phyloP scores from a whole-genome alignment of 441 rosid genomes.

The Jatropha multifida region DNA sequence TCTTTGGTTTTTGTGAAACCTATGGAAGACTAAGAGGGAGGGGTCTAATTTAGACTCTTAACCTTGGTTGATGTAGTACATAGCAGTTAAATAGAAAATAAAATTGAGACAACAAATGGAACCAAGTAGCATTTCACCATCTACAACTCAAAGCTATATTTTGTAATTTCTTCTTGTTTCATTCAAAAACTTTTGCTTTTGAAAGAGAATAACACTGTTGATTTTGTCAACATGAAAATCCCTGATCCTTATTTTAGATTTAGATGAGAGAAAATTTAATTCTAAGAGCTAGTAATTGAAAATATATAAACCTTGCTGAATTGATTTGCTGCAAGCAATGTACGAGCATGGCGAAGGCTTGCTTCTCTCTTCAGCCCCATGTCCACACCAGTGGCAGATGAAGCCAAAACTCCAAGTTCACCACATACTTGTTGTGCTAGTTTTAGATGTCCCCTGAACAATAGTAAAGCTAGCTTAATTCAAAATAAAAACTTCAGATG shows the following conservation, averaged over 20 bases:
- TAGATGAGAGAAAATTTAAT: conserved; percentile 8
- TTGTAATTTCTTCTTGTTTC: not conserved
- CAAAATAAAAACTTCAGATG: conserved; percentile 10
- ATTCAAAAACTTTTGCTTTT: not conserved
- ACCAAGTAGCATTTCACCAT: not conserved
- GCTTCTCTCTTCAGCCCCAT: conserved; percentile 90
- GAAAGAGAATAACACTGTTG: not conserved
- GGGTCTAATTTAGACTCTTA: too few species aligned
- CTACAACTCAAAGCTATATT: not conserved
- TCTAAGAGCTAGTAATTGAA: not conserved
- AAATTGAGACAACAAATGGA: not conserved
- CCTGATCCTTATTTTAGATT: too few species aligned
- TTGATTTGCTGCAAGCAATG: conserved; percentile 95
- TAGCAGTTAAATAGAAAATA: not conserved
- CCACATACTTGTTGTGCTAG: conserved; percentile 82
- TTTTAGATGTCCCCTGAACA: conserved; percentile 75
- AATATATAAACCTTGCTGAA: conserved; percentile 68
- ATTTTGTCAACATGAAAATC: not conserved
- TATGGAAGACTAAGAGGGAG: too few species aligned
- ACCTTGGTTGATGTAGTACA: too few species aligned
- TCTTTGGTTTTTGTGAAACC: too few species aligned
- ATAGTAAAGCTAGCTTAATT: conserved; percentile 23
- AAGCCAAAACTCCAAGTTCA: conserved; percentile 85
- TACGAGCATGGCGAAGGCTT: conserved; percentile 85
- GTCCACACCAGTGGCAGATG: conserved; percentile 80